Conservation (phyloP, 345 rosid species). For the Geranium rotundifolium region DNA sequence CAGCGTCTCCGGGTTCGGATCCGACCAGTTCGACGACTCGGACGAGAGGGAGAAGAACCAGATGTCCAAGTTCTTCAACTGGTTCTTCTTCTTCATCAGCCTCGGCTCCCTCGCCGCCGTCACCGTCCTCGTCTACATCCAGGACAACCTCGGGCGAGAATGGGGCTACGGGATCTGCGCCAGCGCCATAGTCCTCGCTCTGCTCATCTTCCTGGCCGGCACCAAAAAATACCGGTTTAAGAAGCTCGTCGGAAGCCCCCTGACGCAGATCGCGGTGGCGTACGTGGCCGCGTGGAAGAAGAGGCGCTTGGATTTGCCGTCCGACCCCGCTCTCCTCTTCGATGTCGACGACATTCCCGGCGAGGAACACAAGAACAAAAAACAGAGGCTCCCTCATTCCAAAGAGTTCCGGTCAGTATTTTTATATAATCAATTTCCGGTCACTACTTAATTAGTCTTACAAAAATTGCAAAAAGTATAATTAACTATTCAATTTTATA, state of each 20-base stretch:
- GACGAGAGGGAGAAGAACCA: slow-evolving; percentile 48
- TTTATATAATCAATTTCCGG: background rate
- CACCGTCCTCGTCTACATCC: slow-evolving; percentile 79
- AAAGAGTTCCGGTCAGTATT: slow-evolving; percentile 55
- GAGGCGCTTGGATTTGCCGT: slow-evolving; percentile 42
- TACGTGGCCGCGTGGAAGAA: slow-evolving; percentile 59
- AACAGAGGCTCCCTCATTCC: slow-evolving; percentile 66
- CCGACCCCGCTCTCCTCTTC: slow-evolving; percentile 40
- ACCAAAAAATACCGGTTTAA: slow-evolving; percentile 81
- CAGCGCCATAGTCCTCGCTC: slow-evolving; percentile 48
- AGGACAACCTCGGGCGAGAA: slow-evolving; percentile 67
- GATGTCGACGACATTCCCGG: slow-evolving; percentile 41
- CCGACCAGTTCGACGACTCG: slow-evolving; percentile 84
- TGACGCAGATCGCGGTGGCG: slow-evolving; percentile 77
- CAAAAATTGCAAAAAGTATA: background rate
- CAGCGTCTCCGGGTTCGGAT: slow-evolving; percentile 94
- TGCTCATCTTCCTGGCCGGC: slow-evolving; percentile 53
- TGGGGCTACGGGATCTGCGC: slow-evolving; percentile 93
- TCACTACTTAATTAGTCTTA: background rate
- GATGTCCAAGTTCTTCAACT: slow-evolving; percentile 74
- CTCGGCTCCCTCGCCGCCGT: slow-evolving; percentile 75
- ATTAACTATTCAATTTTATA: too few relatives aligned
- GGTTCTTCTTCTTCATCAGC: slow-evolving; percentile 91
- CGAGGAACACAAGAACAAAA: slow-evolving; percentile 32
- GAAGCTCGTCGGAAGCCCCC: slow-evolving; percentile 76